Conservation (phyloP, 225 moss, liverwort and hornwort genomes). For the Pseudoscleropodium purum region DNA sequence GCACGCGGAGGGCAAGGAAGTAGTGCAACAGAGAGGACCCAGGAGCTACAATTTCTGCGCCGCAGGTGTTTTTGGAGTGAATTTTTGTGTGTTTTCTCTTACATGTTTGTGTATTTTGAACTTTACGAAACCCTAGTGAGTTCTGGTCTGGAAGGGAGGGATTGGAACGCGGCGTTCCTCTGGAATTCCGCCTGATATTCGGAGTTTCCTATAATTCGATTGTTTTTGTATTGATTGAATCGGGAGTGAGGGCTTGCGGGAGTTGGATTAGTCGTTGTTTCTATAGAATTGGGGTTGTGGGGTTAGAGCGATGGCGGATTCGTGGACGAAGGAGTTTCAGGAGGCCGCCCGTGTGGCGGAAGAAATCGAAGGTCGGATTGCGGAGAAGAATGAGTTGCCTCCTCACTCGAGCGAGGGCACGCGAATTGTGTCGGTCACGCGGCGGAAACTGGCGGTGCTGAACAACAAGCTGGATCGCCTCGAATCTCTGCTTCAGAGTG, state of each 20-base stretch:
- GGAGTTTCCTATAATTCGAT: not conserved
- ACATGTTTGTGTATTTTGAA: not conserved
- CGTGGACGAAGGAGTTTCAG: conserved; percentile 89
- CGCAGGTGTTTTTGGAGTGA: not conserved
- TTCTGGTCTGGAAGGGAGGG: not conserved
- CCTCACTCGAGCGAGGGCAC: conserved; percentile 58
- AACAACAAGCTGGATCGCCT: conserved; percentile 83
- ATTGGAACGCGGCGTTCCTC: not conserved
- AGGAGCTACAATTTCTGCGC: not conserved
- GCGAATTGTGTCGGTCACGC: conserved; percentile 58
- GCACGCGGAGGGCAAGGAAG: conserved; percentile 2
- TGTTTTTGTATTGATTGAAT: not conserved
- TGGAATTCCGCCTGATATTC: not conserved
- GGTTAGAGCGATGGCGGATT: conserved; percentile 46
- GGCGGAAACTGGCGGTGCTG: conserved; percentile 79
- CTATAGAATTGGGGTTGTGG: not conserved
- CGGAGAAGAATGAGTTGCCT: conserved; percentile 62
- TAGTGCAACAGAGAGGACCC: not conserved
- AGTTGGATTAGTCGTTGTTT: not conserved
- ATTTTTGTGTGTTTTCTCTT: not conserved
- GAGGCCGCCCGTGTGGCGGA: conserved; percentile 72
- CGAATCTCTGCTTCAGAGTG: conserved; percentile 57
- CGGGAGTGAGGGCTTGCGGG: not conserved
- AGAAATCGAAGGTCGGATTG: conserved; percentile 61
- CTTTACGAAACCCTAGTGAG: not conserved